Evolutionary conservation across 108 stramenopile species (phyloP), one percentile per base, ranked within the genome.

Genomic region (Stephanodiscus triporus): DNA sequence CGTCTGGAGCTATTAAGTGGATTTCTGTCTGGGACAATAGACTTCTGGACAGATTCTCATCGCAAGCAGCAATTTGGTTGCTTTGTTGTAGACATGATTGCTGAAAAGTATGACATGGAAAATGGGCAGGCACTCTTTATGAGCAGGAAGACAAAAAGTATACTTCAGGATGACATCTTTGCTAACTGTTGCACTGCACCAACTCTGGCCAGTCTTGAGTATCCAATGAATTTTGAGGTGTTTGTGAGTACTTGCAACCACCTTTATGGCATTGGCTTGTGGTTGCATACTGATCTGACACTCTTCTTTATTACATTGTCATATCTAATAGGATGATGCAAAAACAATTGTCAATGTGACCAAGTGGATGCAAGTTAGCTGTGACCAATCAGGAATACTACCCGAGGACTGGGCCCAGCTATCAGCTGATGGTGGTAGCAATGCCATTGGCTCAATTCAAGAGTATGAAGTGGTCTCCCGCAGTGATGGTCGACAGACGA

Each of bases 31-130:
- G 64, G 40, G 7, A 30, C 40, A 11, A 65, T 45, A 24, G 64
- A 65, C 64, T 65, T 65, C 45, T 65, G 64, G 64, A 47, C 64
- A 7, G 64, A 65, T 48, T 45, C 64, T 48, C 64, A 65, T 47
- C 45, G 45, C 23, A 17, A 24, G 14, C 17, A 65, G 23, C 64
- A 65, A 20, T 65, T 65, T 65, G 64, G 64, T 22, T 19, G 14
- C 64, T 65, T 65, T 47, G 64, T 56, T 56, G 20, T 48, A 47
- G 45, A 65, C 45, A 47, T 48, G 64, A 43, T 48, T 65, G 64
- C 64, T 24, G 20, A 16, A 22, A 30, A 65, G n/a, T 65, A 65
- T 48, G 20, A 37, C n/a, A n/a, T n/a, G n/a, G n/a, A n/a, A n/a
- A n/a, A n/a, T n/a, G n/a, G n/a, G n/a, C n/a, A n/a, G n/a, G 22